Evolutionary conservation across 2,329 filamentous ascomycete genomes (phyloP), one percentile per base, ranked within the genome.

Genomic region (Amauroascus verrucosus): DNA sequence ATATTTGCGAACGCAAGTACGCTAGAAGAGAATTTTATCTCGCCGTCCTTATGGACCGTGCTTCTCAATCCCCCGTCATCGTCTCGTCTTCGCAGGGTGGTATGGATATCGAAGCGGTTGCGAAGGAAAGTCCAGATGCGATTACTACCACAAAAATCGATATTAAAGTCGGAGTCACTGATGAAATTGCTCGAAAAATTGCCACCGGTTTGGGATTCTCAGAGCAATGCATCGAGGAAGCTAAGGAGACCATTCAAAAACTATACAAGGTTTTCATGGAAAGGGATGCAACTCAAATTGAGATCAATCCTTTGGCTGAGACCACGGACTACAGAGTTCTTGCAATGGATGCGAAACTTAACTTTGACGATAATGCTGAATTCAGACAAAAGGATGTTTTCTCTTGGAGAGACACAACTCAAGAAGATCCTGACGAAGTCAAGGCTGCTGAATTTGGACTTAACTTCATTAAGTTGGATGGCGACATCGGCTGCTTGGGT

Each of bases 381-480:
- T 98, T 91, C 84, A 85, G 93, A 70, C 93, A 98, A 76, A 86
- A 96, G 81, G 91, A 97, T 64, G 77, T 96, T 63, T 98, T 97
- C 74, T 78, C 80, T 62, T 94, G 86, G 88, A 86, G 93, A 73
- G 93, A 98, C 71, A 85, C 85, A 64, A 86, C 86, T 54, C 93
- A 98, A 77, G 93, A 98, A 76, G 93, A 98, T 72, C 75, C 91
- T 51, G 93, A 98, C 69, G 93, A 98, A 79, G 91, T 98, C 67
- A 91, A 91, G 75, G 93, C 93, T 65, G 90, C 90, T 66, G 78
- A 95, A 80, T 90, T 76, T 62, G 88, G 88, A 66, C 83, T 98
- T 63, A 98, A 98, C 83, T 98, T 98, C 78, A 98, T 98, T 81
- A 98, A 98, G 83, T 85, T 98, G 58, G 93, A 97, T 69, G 93